These are phyloP conservation scores for Anthostomella pinea DNA, from an alignment of 2,329 filamentous ascomycete genomes.

Conservation along the genomic window DNA sequence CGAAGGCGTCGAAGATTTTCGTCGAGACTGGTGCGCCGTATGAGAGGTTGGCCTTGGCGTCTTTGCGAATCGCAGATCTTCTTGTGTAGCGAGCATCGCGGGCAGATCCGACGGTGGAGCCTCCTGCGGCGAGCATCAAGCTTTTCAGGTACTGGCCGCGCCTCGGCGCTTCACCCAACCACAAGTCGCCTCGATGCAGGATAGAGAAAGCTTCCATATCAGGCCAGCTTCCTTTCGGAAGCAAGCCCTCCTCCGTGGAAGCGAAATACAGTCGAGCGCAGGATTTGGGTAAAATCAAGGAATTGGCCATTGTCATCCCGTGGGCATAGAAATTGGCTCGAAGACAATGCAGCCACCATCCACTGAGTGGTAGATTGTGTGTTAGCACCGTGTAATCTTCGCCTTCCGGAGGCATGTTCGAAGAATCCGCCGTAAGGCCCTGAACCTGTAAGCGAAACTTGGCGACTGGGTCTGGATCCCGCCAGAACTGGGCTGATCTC, in stretches of 20 bases:
- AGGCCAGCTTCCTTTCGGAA: conserved; percentile 5
- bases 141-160: conserved; percentile 1
- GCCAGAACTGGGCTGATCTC: too few relatives aligned
- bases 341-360: conserved; percentile 6
- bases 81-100: too few relatives aligned
- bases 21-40: neutral
- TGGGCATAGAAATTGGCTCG: neutral
- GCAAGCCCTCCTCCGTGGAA: conserved; percentile 3
- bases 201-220: conserved; percentile 6
- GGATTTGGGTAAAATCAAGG: neutral
- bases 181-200: conserved; percentile 5
- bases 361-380: conserved; percentile 1
- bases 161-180: conserved; percentile 3
- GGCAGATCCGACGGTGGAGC: neutral
- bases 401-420: neutral
- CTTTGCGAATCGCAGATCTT: too few relatives aligned
- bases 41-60: too few relatives aligned
- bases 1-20: neutral
- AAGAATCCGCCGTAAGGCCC: too few relatives aligned
- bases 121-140: neutral
- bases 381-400: neutral
- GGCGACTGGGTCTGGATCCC: too few relatives aligned
- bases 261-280: conserved; percentile 5
- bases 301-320: neutral
- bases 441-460: too few relatives aligned